Conservation (phyloP, 140 eudicot species). For the Oenanthe javanica region DNA sequence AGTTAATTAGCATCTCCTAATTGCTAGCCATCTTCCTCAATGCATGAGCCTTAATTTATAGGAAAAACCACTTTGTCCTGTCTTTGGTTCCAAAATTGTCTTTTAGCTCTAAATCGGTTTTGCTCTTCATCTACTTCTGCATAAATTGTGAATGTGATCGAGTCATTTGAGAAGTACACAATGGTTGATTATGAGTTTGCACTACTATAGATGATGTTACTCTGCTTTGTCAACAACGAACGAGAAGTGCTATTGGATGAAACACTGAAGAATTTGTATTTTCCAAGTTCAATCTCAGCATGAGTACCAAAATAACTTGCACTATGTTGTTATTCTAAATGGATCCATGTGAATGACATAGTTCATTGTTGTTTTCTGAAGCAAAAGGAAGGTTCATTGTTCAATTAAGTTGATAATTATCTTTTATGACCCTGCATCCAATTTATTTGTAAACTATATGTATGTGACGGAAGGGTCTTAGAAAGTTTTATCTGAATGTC, state of each 20-base stretch:
- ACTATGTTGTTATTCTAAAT: constrained; percentile 13
- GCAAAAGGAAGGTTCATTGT: constrained; percentile 8
- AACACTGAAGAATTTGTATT: constrained; percentile 69
- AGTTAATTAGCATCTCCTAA: too few species aligned
- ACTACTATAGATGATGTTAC: too few species aligned
- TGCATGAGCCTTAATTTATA: too few species aligned
- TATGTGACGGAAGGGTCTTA: not conserved
- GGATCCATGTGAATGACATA: constrained; percentile 5
- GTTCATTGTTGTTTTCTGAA: constrained; percentile 20
- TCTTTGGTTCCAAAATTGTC: not conserved
- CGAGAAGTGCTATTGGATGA: too few species aligned
- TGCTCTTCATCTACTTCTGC: constrained; percentile 13
- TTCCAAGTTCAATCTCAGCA: constrained; percentile 20
- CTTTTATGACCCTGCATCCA: constrained; percentile 18
- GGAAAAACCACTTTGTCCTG: too few species aligned
- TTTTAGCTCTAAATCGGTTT: not conserved
- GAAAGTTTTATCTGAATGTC: too few species aligned
- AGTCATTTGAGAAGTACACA: constrained; percentile 83
- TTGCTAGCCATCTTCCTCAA: too few species aligned
- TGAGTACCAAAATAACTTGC: not conserved
- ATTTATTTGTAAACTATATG: constrained; percentile 1
- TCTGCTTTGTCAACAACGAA: too few species aligned
- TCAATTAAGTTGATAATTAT: constrained; percentile 6
- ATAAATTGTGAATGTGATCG: constrained; percentile 91
- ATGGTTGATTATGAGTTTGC: constrained; percentile 75